phyloP scores from a whole-genome alignment of 257 asterid species.

The Primulina eburnea region DNA sequence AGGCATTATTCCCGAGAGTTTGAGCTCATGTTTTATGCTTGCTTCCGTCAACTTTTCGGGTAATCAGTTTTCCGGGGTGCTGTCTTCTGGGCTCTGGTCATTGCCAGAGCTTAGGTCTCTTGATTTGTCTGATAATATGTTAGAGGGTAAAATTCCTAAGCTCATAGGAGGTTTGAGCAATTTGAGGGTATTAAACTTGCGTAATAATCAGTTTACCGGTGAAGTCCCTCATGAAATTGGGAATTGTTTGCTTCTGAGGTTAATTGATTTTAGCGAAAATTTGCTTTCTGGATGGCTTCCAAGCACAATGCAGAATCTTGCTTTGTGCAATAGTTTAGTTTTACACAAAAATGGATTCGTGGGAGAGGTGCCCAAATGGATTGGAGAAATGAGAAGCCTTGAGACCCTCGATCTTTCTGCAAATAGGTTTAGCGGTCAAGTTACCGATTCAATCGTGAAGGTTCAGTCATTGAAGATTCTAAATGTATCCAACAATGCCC shows the following conservation, averaged over 20 bases:
- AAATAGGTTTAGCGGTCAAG: slow-evolving; percentile 54
- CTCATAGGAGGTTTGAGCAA: slow-evolving; percentile 50
- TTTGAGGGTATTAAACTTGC: slow-evolving; percentile 56
- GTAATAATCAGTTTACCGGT: slow-evolving; percentile 54
- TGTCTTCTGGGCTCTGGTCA: slow-evolving; percentile 70
- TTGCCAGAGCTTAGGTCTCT: slow-evolving; percentile 64
- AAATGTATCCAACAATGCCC: slow-evolving; percentile 54
- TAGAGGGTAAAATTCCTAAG: slow-evolving; percentile 65
- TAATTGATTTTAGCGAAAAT: slow-evolving; percentile 66
- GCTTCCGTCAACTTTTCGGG: slow-evolving; percentile 66
- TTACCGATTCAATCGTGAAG: slow-evolving; percentile 58
- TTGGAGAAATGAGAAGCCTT: slow-evolving; percentile 72
- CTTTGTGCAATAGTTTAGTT: slow-evolving; percentile 45
- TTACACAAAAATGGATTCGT: slow-evolving; percentile 48
- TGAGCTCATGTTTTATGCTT: slow-evolving; percentile 69
- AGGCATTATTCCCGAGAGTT: slow-evolving; percentile 72
- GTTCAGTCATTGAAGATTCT: slow-evolving; percentile 57
- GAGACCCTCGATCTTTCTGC: slow-evolving; percentile 63
- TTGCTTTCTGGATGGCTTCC: slow-evolving; percentile 62
- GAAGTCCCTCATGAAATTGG: slow-evolving; percentile 69
- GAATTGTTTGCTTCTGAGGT: slow-evolving; percentile 53
- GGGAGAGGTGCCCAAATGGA: slow-evolving; percentile 63
- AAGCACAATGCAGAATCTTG: slow-evolving; percentile 64
- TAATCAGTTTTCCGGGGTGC: slow-evolving; percentile 70
- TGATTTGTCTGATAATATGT: slow-evolving; percentile 69